phyloP scores from a whole-genome alignment of 805 yeast genomes.

The Monosporozyma unispora region DNA sequence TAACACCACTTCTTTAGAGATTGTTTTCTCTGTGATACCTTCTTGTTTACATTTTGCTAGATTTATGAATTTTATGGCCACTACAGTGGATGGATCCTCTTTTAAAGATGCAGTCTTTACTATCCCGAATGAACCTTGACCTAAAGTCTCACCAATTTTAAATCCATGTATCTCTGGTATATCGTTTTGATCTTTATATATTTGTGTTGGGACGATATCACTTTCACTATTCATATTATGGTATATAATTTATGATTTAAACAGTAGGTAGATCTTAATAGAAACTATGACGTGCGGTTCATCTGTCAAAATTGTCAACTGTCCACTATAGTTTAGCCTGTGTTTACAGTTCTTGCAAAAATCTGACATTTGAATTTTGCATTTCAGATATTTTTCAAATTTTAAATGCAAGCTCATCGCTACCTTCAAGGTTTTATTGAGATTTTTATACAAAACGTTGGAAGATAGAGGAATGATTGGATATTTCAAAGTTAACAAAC shows the following conservation, averaged over 20 bases:
- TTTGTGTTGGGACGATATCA: not conserved
- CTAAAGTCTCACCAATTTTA: conserved; percentile 44
- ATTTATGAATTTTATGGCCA: conserved; percentile 54
- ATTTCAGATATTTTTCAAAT: not conserved
- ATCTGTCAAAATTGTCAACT: not conserved
- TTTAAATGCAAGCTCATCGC: not conserved
- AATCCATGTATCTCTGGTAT: conserved; percentile 42
- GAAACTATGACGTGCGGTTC: no score
- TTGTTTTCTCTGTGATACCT: conserved; percentile 34
- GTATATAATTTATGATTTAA: not conserved
- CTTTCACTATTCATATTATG: not conserved
- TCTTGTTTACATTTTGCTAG: conserved; percentile 29
- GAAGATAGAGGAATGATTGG: no score
- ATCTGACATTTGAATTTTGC: not conserved
- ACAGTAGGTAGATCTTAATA: no score
- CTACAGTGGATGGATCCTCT: conserved; percentile 31
- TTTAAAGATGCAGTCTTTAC: conserved; percentile 43
- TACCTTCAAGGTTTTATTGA: not conserved
- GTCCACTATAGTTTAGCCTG: not conserved
- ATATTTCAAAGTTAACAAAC: no score
- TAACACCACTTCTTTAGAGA: conserved; percentile 47
- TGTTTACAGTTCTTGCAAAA: not conserved
- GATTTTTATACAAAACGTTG: no score
- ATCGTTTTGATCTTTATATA: not conserved
- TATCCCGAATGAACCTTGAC: conserved; percentile 61